Base-by-base conservation (phyloP, 2,329 filamentous ascomycete genomes). In the Catunica adiposa region DNA sequence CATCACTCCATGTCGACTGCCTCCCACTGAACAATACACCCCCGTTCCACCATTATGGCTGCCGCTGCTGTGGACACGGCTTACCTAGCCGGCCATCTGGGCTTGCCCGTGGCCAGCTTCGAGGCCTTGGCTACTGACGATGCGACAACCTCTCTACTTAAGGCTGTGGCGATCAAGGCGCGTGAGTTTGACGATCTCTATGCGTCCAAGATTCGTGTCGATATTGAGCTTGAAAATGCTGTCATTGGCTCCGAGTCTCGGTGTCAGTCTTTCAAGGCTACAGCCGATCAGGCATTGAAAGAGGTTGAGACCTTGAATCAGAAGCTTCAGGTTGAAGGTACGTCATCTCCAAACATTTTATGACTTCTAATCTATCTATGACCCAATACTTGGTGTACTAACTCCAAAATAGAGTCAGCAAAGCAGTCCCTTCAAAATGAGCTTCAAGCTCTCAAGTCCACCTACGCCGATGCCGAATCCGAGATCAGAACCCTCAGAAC, bases 211-310 rank as follows among this genome's bases (percentile, higher is more conserved):
- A 76, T 96, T 47, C 83, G 87, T 62, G 73, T 86, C 48, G 88
- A 95, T 63, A 92, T 98, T 47, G 89, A 97, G 71, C 78, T 97
- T 6, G 92, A 98, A 67, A 92, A 88, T 68, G 84, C 84, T 17
- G 83, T 95, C 51, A 83, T 89, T 62, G 85, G 79, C 61, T 83
- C 84, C 58, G 90, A 97, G 66, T 81, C 84, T 23, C 86, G 89
- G 68, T 82, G 83, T 61, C 87, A 90, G 65, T 79, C 82, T 7
- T 80, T 92, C 66, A 94, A 92, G 69, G 75, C 78, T 4, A 86
- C 84, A 1, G 78, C 88, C 47, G 88, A 94, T 60, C 90, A 90
- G 66, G 83, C 85, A 8, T 75, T 89, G 59, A 85, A 86, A 61
- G 89, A 96, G 61, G 78, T 89, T 0, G 84, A 90, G 62, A 84